phyloP scores from a whole-genome alignment of 495 filamentous ascomycete genomes.

The Penicillium soppii region DNA sequence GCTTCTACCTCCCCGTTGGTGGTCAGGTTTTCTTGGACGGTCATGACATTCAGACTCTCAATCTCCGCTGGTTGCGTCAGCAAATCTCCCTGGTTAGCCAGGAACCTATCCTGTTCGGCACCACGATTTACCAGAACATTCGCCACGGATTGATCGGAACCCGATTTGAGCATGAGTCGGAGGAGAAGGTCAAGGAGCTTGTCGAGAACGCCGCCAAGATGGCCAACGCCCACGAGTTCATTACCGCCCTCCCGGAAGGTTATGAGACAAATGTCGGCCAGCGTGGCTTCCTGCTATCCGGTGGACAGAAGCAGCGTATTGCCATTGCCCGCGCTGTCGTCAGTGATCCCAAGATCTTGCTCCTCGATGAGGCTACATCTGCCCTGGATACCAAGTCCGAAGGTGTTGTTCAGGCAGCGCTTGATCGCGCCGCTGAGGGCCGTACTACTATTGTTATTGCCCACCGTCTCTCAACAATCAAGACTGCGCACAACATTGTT shows the following conservation, averaged over 20 bases:
- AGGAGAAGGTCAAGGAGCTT: slow-evolving; percentile 65
- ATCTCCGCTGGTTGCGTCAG: slow-evolving; percentile 87
- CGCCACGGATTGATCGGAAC: slow-evolving; percentile 86
- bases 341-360: slow-evolving; percentile 89
- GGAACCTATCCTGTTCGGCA: slow-evolving; percentile 71
- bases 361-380: slow-evolving; percentile 93
- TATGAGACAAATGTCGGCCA: slow-evolving; percentile 96
- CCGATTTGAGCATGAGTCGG: slow-evolving; percentile 60
- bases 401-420: slow-evolving; percentile 88
- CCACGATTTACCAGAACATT: slow-evolving; percentile 85
- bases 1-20: slow-evolving; percentile 87
- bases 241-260: slow-evolving; percentile 76
- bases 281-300: slow-evolving; percentile 86
- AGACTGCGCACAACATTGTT: slow-evolving; percentile 90
- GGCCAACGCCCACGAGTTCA: slow-evolving; percentile 93
- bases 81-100: slow-evolving; percentile 87
- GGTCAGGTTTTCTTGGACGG: slow-evolving; percentile 82
- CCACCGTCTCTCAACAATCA: slow-evolving; percentile 92
- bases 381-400: slow-evolving; percentile 96
- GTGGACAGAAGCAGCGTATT: slow-evolving; percentile 96
- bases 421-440: slow-evolving; percentile 84
- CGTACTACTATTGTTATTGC: slow-evolving; percentile 96
- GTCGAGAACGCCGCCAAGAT: slow-evolving; percentile 81
- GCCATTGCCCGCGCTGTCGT: slow-evolving; percentile 87
- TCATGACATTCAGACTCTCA: slow-evolving; percentile 75